phyloP scores from a whole-genome alignment of 2,329 filamentous ascomycete genomes.

The Clonostachys rosea region DNA sequence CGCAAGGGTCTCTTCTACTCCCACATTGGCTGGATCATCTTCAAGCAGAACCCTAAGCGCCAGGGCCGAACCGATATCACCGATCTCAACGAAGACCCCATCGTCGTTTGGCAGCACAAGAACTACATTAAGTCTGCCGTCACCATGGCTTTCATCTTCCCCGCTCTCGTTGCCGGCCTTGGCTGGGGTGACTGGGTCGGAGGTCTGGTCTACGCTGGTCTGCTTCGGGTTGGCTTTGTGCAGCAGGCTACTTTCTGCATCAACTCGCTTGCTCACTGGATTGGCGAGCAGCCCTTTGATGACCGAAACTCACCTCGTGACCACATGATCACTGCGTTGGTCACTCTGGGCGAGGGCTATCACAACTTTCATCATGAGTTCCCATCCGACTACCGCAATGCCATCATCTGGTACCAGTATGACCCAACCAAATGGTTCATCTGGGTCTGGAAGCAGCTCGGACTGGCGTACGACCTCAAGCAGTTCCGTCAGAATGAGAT shows the following conservation, averaged over 20 bases:
- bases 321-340: conserved; percentile 79
- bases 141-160: conserved; percentile 72
- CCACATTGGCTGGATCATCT: conserved; percentile 82
- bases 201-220: conserved; percentile 80
- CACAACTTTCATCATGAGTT: conserved; percentile 97
- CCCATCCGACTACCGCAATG: conserved; percentile 88
- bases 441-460: conserved; percentile 78
- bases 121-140: conserved; percentile 80
- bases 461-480: conserved; percentile 83
- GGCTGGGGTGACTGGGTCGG: conserved; percentile 79
- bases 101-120: conserved; percentile 84
- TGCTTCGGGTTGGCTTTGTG: conserved; percentile 83
- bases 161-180: conserved; percentile 69
- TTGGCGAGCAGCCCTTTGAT: conserved; percentile 88
- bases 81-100: conserved; percentile 79
- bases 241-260: conserved; percentile 93
- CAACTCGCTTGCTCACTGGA: conserved; percentile 87
- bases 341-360: conserved; percentile 84
- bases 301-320: conserved; percentile 89
- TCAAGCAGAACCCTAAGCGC: conserved; percentile 89
- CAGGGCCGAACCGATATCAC: conserved; percentile 85
- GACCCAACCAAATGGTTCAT: conserved; percentile 91
- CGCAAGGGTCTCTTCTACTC: conserved; percentile 84
- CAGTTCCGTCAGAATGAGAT: conserved; percentile 90
- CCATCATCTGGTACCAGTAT: conserved; percentile 87